Evolutionary conservation across 1,284 basidiomycete genomes (phyloP).

Genomic region (Rugosomyces carneus): DNA sequence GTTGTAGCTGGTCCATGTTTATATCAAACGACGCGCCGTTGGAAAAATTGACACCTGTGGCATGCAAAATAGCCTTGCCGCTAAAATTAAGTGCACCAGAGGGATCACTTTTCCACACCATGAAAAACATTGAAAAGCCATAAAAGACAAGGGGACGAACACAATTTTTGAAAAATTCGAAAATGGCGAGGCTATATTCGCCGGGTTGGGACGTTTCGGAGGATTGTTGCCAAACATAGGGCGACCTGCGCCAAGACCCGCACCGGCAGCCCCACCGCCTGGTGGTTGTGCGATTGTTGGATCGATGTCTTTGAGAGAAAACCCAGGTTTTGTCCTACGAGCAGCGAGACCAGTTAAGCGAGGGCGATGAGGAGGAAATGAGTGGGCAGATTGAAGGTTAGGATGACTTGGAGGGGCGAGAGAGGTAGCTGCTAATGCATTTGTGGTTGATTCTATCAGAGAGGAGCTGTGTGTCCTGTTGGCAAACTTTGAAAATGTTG

Average conservation of each 20-base stretch:
- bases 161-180: slow-evolving; percentile 93
- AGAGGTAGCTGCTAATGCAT: slow-evolving; percentile 14
- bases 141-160: slow-evolving; percentile 40
- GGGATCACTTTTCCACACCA: slow-evolving; percentile 63
- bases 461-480: slow-evolving; percentile 31
- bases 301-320: slow-evolving; percentile 62
- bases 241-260: slow-evolving; percentile 67
- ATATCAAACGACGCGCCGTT: slow-evolving; percentile 92
- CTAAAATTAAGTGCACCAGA: slow-evolving; percentile 91
- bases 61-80: slow-evolving; percentile 90
- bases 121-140: slow-evolving; percentile 7
- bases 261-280: slow-evolving; percentile 49
- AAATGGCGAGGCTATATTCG: slow-evolving; percentile 71
- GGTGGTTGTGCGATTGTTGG: slow-evolving; percentile 30
- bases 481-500: slow-evolving; percentile 43
- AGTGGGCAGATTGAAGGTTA: slow-evolving; percentile 25
- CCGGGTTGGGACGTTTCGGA: slow-evolving; percentile 32
- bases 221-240: slow-evolving; percentile 38
- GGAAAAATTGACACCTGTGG: slow-evolving; percentile 91
- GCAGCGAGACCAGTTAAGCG: slow-evolving; percentile 36
- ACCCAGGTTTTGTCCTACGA: slow-evolving; percentile 50
- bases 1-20: slow-evolving; percentile 92
- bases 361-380: slow-evolving; percentile 22
- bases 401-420: slow-evolving; percentile 17
- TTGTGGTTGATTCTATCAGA: slow-evolving; percentile 3